Evolutionary conservation across 345 rosid species (phyloP), one percentile per base, ranked within the genome.

Genomic region (Heritiera fomes): DNA sequence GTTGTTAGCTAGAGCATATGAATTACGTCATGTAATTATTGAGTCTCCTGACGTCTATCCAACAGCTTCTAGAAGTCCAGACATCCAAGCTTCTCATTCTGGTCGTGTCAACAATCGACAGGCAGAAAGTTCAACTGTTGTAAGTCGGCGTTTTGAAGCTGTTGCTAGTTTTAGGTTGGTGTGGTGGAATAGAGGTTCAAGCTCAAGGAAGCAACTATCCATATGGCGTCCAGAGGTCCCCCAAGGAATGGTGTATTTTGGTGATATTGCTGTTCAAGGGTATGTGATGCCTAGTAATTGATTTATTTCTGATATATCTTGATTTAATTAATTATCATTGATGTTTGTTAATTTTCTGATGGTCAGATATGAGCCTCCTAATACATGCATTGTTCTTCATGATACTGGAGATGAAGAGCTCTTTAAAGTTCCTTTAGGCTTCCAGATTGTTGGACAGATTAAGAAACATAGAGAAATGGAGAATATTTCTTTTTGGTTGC

Each of bases 231-330:
- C 98, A 5, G 75, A 83, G 3, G 87, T 92, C 79, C 84, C 97
- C 49, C 90, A 85, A 41, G 95, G 97, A 75, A 89, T 90, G 94
- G 95, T 90, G 50, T 96, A 87, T 88, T 96, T 96, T 76, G 97
- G 99, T 75, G 99, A 96, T 87, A 86, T 94, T 82, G 97, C 97
- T 82, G 90, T 96, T 84, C 87, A 85, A 81, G 99, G 99, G 99
- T 96, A 87, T 20, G 91, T 58, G 67, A 75, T 76, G 20, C 60
- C 75, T 64, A 7, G 46, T 63, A 47, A 32, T 53, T 13, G 45
- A 23, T 79, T 49, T 47, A 7, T 76, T 50, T 15, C 18, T 15
- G 13, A 38, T 20, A 11, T 14, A 30, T 23, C 18, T 76, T 50
- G 50, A 30, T 50, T 56, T 40, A 41, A 34, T 41, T 61, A 52